Evolutionary conservation across 345 rosid genomes (phyloP).

Genomic region (Hibiscus trionum): DNA sequence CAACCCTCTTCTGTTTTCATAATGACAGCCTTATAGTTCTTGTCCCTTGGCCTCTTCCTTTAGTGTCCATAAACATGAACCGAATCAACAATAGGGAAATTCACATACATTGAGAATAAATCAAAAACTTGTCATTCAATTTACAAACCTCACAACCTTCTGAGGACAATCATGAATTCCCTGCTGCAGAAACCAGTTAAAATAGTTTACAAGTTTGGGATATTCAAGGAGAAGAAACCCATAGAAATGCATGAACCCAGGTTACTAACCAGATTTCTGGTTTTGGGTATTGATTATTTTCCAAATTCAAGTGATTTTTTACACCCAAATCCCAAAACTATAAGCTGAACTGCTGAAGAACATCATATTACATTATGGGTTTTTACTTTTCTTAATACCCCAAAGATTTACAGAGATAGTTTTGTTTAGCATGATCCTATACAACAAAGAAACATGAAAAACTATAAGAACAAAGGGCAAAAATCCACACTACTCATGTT

Average conservation of each 20-base stretch:
- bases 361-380: background rate
- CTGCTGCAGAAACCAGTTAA: background rate
- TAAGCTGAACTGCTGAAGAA: background rate
- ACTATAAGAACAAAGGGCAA: background rate
- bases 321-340: background rate
- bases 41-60: constrained; percentile 7
- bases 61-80: background rate
- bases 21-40: background rate
- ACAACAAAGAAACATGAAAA: background rate
- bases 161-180: background rate
- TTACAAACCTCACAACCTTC: background rate
- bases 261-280: background rate
- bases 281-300: constrained; percentile 2
- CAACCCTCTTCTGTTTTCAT: background rate
- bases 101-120: background rate
- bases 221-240: too few relatives aligned
- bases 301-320: background rate
- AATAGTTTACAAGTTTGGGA: background rate
- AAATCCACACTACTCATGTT: background rate
- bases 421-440: too few relatives aligned
- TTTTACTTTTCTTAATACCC: background rate
- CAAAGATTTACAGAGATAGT: background rate
- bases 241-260: background rate
- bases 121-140: background rate
- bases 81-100: background rate